These are phyloP conservation scores for Neopestalotiopsis rosae DNA, from an alignment of 2,329 filamentous ascomycete genomes.

Conservation along the genomic window DNA sequence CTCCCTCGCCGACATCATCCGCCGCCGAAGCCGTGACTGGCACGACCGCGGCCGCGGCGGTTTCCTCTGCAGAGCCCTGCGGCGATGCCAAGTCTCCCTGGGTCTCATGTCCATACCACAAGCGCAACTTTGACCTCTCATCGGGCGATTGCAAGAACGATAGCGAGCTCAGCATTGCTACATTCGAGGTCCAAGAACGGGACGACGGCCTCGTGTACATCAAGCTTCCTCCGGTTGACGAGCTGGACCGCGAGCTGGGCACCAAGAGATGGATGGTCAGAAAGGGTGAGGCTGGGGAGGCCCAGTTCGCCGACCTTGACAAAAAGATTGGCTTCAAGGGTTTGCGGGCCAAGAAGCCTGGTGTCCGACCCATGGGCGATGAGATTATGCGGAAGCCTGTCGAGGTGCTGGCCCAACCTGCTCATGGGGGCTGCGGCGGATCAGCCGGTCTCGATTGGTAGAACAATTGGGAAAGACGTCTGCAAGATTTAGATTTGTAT, in stretches of 20 bases:
- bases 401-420: slow-evolving; percentile 40
- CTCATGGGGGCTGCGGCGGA: slow-evolving; percentile 36
- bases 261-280: slow-evolving; percentile 80
- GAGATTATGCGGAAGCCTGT: slow-evolving; percentile 42
- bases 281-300: slow-evolving; percentile 63
- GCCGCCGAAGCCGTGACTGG: slow-evolving; percentile 21
- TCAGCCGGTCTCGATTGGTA: slow-evolving; percentile 55
- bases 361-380: slow-evolving; percentile 40
- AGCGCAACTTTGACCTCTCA: slow-evolving; percentile 83
- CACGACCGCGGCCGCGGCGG: slow-evolving; percentile 27
- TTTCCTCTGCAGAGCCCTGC: slow-evolving; percentile 20
- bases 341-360: slow-evolving; percentile 47
- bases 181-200: slow-evolving; percentile 77
- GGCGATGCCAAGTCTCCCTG: slow-evolving; percentile 58
- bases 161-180: slow-evolving; percentile 77
- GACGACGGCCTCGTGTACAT: slow-evolving; percentile 79
- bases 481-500: neutral
- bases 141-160: slow-evolving; percentile 79
- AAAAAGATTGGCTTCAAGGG: slow-evolving; percentile 51
- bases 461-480: neutral
- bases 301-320: slow-evolving; percentile 51
- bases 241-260: slow-evolving; percentile 79
- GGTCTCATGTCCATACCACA: slow-evolving; percentile 88
- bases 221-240: slow-evolving; percentile 78
- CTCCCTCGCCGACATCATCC: slow-evolving; percentile 15